phyloP scores from a whole-genome alignment of 768 basidiomycete genomes.

The Dioszegia crocea region DNA sequence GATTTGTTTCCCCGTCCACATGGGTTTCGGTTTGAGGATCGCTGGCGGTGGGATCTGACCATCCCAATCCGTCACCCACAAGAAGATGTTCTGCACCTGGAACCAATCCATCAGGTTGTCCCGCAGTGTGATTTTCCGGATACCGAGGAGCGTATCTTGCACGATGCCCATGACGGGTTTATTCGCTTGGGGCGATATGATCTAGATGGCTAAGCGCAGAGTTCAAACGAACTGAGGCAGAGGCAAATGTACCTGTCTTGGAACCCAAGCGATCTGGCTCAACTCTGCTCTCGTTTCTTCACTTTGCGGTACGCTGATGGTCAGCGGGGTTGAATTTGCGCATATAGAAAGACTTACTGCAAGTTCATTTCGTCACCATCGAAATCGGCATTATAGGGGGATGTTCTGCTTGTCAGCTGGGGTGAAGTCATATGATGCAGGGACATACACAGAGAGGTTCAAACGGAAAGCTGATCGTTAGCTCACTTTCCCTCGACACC shows the following conservation, averaged over 20 bases:
- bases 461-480: slow-evolving; percentile 75
- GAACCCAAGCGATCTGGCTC: slow-evolving; percentile 98
- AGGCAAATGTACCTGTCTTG: slow-evolving; percentile 66
- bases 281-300: slow-evolving; percentile 97
- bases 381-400: slow-evolving; percentile 99
- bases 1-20: slow-evolving; percentile 98
- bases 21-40: slow-evolving; percentile 90
- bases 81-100: slow-evolving; percentile 90
- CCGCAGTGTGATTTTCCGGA: slow-evolving; percentile 93
- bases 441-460: slow-evolving; percentile 92
- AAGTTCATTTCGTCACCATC: slow-evolving; percentile 99
- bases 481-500: slow-evolving; percentile 6
- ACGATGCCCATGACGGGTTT: slow-evolving; percentile 99
- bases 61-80: slow-evolving; percentile 99
- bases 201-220: slow-evolving; percentile 55
- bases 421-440: slow-evolving; percentile 7
- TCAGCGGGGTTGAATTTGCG: background rate
- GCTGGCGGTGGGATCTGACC: slow-evolving; percentile 86
- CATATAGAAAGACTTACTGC: slow-evolving; percentile 68
- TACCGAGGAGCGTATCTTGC: slow-evolving; percentile 95
- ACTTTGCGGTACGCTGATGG: slow-evolving; percentile 83
- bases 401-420: slow-evolving; percentile 59
- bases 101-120: slow-evolving; percentile 95
- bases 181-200: slow-evolving; percentile 98
- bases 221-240: slow-evolving; percentile 4